Evolutionary conservation across 495 filamentous ascomycete genomes (phyloP).

Genomic region (Parathielavia hyrcaniae): DNA sequence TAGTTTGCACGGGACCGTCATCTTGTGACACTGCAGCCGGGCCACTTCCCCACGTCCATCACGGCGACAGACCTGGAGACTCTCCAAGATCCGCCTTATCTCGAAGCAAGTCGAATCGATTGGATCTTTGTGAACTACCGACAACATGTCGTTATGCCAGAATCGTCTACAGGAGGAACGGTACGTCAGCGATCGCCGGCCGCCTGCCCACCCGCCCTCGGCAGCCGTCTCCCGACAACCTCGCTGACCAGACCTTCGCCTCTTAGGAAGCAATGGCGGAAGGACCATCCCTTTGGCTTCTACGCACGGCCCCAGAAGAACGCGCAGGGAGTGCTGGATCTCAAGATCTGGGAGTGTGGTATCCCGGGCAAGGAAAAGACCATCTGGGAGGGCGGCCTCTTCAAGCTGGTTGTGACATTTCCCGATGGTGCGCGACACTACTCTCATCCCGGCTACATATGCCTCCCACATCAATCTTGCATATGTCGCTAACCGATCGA

Average conservation of each 20-base stretch:
- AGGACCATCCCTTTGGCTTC: slow-evolving; percentile 97
- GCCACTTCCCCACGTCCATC: background rate
- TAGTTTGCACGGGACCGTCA: background rate
- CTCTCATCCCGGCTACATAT: background rate
- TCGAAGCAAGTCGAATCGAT: background rate
- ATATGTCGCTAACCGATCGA: slow-evolving; percentile 14
- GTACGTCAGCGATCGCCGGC: slow-evolving; percentile 41
- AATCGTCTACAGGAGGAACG: slow-evolving; percentile 89
- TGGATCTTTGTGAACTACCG: background rate
- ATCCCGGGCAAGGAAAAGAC: slow-evolving; percentile 94
- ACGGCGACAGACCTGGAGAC: background rate
- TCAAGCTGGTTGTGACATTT: slow-evolving; percentile 88
- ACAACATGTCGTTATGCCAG: slow-evolving; percentile 73
- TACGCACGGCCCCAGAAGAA: slow-evolving; percentile 83
- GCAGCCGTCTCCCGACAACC: background rate
- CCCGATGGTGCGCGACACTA: slow-evolving; percentile 70
- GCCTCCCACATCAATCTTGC: background rate
- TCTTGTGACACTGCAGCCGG: background rate
- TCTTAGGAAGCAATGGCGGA: slow-evolving; percentile 86
- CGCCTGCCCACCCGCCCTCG: background rate
- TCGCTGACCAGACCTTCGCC: slow-evolving; percentile 13
- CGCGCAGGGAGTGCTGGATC: slow-evolving; percentile 70
- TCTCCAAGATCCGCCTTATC: background rate
- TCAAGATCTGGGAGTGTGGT: slow-evolving; percentile 95
- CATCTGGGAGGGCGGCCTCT: slow-evolving; percentile 91